Evolutionary conservation across 2,329 filamentous ascomycete species (phyloP), one percentile per base, ranked within the genome.

Genomic region (Ceratocystis huliohia): DNA sequence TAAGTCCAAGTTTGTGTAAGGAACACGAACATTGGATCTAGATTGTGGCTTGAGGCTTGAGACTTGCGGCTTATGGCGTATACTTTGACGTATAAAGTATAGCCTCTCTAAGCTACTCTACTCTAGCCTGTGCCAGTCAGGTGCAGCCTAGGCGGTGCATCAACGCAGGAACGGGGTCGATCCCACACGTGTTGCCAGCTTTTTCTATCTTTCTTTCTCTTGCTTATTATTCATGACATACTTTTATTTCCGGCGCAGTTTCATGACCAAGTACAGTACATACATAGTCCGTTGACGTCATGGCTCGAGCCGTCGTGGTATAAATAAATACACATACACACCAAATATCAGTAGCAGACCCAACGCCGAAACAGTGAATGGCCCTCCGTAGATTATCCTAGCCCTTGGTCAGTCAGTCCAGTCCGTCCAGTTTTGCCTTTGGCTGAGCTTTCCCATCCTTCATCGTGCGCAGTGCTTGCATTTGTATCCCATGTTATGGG

Each of bases 1-100:
- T 37, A 64, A 66, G 64, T 63, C 61, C 30, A 63, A 46, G 37
- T 63, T 63, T 30, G 61, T 63, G 22, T 63, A 33, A 50, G 25
- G 37, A 33, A 20, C 10, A 10, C 30, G 30, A 33, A 22, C 6
- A 3, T 10, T 22, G n/a, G 17, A 5, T 25, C 48, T 13, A 53
- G 6, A 53, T 53, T 8, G 22, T 20, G 48, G 48, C 48, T 17
- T 20, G 2, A 50, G 46, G n/a, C 17, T n/a, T 25, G n/a, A 20
- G 22, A 8, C 48, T n/a, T 53, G 48, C 22, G n/a, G 48, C n/a
- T 22, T 53, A 41, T 41, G 37, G 6, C n/a, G 22, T 8, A 25
- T 25, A 22, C 15, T 3, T 53, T 8, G n/a, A 22, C 48, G 10
- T 53, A 22, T 10, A 44, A 6, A 56, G 28, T 20, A 48, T 13